Evolutionary conservation across 805 yeast species (phyloP), one percentile per base, ranked within the genome.

Genomic region (Zygoascus bituminiphila): DNA sequence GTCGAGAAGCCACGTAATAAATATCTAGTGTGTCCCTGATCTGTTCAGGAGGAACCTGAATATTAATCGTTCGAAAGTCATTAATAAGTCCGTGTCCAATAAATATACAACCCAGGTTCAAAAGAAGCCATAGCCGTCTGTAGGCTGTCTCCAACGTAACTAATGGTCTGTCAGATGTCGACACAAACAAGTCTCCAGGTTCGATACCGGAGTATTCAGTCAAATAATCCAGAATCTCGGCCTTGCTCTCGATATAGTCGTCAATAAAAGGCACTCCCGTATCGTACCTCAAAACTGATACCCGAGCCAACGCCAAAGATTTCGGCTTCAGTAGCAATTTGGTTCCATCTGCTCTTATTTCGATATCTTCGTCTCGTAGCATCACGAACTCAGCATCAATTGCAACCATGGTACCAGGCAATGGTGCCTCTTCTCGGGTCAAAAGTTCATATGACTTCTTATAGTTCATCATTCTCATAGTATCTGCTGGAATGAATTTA

Each of bases 361-460:
- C 97, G 40, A 79, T 76, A 52, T 82, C 79, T 55, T 88, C 97
- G 3, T 84, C 84, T 44, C 80, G 78, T 26, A 89, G 63, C 25
- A 81, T 76, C 2, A 93, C 98, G 72, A 94, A 93, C 64, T 93
- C 99, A 0, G 99, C 97, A 70, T 93, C 99, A 49, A 93, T 83
- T 0, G 98, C 98, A 17, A 91, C 81, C 36, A 88, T 63, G 1
- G 86, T 71, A 0, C 96, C 96, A 0, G 81, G 74, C 19, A 60
- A 60, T 0, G 96, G 96, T 0, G 87, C 85, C 57, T 84, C 89
- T 42, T 74, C 72, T 0, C 67, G 67, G 0, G 88, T 79, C 50
- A 87, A 66, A n/a, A 84, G 68, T 55, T 78, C 75, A 60, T 84
- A 86, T 53, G 87, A 91, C 46, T 75, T 70, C 41, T 70, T 72